Evolutionary conservation across 1,139 yeast species (phyloP), one percentile per base, ranked within the genome.

Genomic region (Yamadazyma atlantica): DNA sequence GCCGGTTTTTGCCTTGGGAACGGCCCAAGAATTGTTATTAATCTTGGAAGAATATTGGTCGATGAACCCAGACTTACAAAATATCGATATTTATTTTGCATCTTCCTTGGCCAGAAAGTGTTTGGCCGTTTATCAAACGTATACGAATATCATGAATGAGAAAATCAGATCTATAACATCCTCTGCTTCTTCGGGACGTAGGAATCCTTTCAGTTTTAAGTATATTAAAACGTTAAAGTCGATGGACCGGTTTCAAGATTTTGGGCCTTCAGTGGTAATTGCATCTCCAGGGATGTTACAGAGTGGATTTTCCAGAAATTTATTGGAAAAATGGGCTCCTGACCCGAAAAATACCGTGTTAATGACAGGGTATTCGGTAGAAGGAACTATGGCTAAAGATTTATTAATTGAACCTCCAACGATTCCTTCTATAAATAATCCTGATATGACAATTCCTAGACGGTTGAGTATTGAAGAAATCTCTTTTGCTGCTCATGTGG

Each of bases 251-350:
- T 85, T 92, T 56, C 95, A 89, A 51, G 98, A 92, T 60, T 76
- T 88, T 50, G 96, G 96, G 0, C 97, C 98, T 1, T 87, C 96
- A 50, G 98, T 92, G 24, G 92, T 94, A 62, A 79, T 92, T 29
- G 98, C 98, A 0, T 81, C 95, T 32, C 99, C 98, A 0, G 98
- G 99, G 58, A 92, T 92, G 98, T 70, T 92, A 36, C 98, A 92
- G 58, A 90, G 86, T 53, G 98, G 98, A 46, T 83, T 90, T 2
- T 89, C 97, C 0, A 74, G 99, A 51, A 95, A 87, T 49, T 69
- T 92, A 32, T 69, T 92, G 29, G 99, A 92, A 56, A 79, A 85
- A 57, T 92, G 99, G 99, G 92, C 96, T 1, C 98, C 98, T 0
- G 98, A 92, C 54, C 86, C 95, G 3, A 85, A 88, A 53, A 92